A percentile compares a stretch with the other conserved stretches of the same genome.
Evolutionary conservation across 192 early-diverging fungal genomes (phyloP).

Genomic region (Spizellomyces punctatus): DNA sequence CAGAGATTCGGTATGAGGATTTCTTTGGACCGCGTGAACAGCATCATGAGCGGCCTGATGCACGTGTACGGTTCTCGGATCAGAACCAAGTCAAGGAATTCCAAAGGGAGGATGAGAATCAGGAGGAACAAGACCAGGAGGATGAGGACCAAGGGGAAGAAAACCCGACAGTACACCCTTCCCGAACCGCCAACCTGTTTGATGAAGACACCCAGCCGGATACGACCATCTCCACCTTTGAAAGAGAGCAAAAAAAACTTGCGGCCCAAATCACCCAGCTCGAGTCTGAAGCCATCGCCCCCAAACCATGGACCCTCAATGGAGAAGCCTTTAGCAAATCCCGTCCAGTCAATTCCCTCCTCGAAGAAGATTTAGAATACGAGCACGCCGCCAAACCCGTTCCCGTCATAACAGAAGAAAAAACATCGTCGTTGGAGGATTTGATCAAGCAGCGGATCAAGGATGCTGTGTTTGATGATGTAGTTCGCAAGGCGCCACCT

Average conservation of each 20-base stretch:
- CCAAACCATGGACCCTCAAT: slow-evolving; percentile 86
- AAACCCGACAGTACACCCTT: slow-evolving; percentile 13
- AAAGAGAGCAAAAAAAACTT: slow-evolving; percentile 74
- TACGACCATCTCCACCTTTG: slow-evolving; percentile 65
- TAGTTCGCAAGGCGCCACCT: slow-evolving; percentile 73
- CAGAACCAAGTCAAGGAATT: not conserved
- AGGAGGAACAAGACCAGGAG: not conserved
- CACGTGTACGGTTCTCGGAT: slow-evolving; percentile 16
- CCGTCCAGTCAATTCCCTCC: slow-evolving; percentile 90
- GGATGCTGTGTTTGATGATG: slow-evolving; percentile 90
- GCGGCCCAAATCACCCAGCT: slow-evolving; percentile 74
- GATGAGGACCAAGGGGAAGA: slow-evolving; percentile 27
- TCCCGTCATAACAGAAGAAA: slow-evolving; percentile 91
- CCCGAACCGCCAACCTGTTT: slow-evolving; percentile 58
- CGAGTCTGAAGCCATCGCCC: slow-evolving; percentile 83
- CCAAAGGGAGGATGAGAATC: not conserved
- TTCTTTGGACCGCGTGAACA: slow-evolving; percentile 77
- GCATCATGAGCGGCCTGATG: slow-evolving; percentile 24
- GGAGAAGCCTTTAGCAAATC: slow-evolving; percentile 81
- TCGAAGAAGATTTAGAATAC: slow-evolving; percentile 92
- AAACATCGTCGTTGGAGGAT: slow-evolving; percentile 85
- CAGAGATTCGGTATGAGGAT: slow-evolving; percentile 81
- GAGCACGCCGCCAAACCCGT: slow-evolving; percentile 91
- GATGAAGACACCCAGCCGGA: slow-evolving; percentile 39
- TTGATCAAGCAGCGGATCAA: slow-evolving; percentile 91